Percentiles rank a stretch among this genome's conserved stretches.
Evolutionary conservation across 1,139 yeast species (phyloP).

Genomic region (Pichia sp.): DNA sequence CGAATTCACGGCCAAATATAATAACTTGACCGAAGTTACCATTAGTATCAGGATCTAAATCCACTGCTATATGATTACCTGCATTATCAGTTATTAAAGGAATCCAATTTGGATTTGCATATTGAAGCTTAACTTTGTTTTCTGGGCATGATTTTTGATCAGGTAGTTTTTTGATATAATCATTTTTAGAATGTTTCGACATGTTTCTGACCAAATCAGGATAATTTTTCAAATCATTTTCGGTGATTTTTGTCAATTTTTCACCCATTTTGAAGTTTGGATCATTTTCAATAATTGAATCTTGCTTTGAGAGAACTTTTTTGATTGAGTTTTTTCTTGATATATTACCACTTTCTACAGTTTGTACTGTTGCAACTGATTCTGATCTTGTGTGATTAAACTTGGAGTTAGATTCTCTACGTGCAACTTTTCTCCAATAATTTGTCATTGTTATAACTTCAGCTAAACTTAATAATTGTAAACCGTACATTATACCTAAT

Average conservation of each 20-base stretch:
- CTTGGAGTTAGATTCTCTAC: slow-evolving; percentile 24
- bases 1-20: slow-evolving; percentile 54
- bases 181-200: slow-evolving; percentile 14
- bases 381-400: background rate
- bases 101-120: slow-evolving; percentile 87
- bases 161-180: slow-evolving; percentile 34
- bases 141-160: slow-evolving; percentile 72
- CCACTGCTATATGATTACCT: slow-evolving; percentile 87
- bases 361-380: background rate
- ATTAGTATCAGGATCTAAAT: slow-evolving; percentile 71
- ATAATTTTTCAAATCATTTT: slow-evolving; percentile 14
- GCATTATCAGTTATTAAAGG: slow-evolving; percentile 82
- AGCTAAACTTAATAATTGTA: slow-evolving; percentile 58
- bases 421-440: slow-evolving; percentile 61
- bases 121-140: slow-evolving; percentile 57
- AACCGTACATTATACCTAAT: slow-evolving; percentile 57
- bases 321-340: background rate
- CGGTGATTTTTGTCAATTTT: slow-evolving; percentile 5
- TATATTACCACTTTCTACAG: background rate
- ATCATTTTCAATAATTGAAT: slow-evolving; percentile 12
- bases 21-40: slow-evolving; percentile 71
- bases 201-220: slow-evolving; percentile 17
- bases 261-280: slow-evolving; percentile 16
- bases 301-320: background rate
- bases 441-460: slow-evolving; percentile 58